A percentile compares a stretch with the other conserved stretches of the same genome.
phyloP scores from a whole-genome alignment of 768 basidiomycete species.

The Pholiota microspora region DNA sequence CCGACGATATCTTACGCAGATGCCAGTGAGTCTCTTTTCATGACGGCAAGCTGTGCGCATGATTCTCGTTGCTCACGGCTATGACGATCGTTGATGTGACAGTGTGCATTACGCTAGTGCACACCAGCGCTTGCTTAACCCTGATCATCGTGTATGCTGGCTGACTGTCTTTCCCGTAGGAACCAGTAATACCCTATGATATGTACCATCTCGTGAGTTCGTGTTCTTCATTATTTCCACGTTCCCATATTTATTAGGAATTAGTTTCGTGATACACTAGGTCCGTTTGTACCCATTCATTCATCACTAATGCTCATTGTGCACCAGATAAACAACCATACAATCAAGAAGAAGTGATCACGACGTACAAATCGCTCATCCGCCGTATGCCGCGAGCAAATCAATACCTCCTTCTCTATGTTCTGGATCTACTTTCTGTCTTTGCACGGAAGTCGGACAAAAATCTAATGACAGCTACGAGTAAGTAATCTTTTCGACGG shows the following conservation, averaged over 20 bases:
- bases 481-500: constrained; percentile 44
- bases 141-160: constrained; percentile 8
- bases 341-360: constrained; percentile 70
- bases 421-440: constrained; percentile 92
- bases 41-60: neutral
- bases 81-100: neutral
- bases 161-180: constrained; percentile 42
- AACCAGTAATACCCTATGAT: constrained; percentile 90
- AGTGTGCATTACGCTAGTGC: neutral
- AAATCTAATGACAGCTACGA: constrained; percentile 95
- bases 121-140: neutral
- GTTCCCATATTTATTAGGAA: constrained; percentile 1
- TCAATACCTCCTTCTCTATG: constrained; percentile 95
- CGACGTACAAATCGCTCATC: constrained; percentile 83
- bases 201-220: constrained; percentile 81
- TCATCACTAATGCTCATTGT: constrained; percentile 15
- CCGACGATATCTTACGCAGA: constrained; percentile 90
- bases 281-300: constrained; percentile 23
- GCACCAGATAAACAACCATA: constrained; percentile 60
- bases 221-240: constrained; percentile 13
- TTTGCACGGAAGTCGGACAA: constrained; percentile 89
- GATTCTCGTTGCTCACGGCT: neutral
- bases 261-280: constrained; percentile 78
- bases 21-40: constrained; percentile 70
- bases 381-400: constrained; percentile 82